Evolutionary conservation across 371 early-diverging fungal genomes (phyloP), one percentile per base, ranked within the genome.

Genomic region (Apophysomyces elegans): DNA sequence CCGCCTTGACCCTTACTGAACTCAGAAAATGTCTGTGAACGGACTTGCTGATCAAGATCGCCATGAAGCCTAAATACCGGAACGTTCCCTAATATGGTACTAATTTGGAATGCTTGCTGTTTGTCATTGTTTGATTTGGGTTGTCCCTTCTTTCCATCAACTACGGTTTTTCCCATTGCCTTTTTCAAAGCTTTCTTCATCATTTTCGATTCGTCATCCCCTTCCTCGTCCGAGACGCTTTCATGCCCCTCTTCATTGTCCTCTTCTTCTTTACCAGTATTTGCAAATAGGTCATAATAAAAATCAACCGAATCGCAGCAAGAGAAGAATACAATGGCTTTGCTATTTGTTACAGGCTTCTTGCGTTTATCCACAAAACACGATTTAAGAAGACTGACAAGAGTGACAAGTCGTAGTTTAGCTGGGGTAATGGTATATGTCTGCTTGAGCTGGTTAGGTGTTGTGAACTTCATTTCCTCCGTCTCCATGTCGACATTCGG

Each of bases 221-320:
- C 69, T 26, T 84, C 77, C 12, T 71, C 70, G 4, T 77, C 77
- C 18, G 81, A 74, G 32, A 78, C 80, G 64, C 69, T 69, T 9
- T 76, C 81, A 11, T 78, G 78, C 35, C 80, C 81, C 56, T 74
- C 77, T 35, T 74, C 76, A 14, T 77, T 75, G 58, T 81, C 81
- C 56, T 74, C 77, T 35, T 74, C 76, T 16, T 77, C 76, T 59
- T 81, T 84, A 21, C 82, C 84, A 7, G 84, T 85, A 50, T 91
- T 76, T 0, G 84, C 79, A 64, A 95, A 83, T 58, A 96, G 50
- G 70, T 87, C 86, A 72, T 90, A 89, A 75, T 93, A 91, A 77
- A 95, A 98, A 77, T 99, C 96, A 37, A 97, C 97, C 5, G 94
- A 84, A 69, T 96, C 97, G 67, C 95, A 92, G 38, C 91, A 91